A percentile compares a stretch with the other conserved stretches of the same genome.
These are phyloP conservation scores for Tolypocladium ophioglossoides DNA, from an alignment of 2,329 filamentous ascomycete species.

Conservation along the genomic window DNA sequence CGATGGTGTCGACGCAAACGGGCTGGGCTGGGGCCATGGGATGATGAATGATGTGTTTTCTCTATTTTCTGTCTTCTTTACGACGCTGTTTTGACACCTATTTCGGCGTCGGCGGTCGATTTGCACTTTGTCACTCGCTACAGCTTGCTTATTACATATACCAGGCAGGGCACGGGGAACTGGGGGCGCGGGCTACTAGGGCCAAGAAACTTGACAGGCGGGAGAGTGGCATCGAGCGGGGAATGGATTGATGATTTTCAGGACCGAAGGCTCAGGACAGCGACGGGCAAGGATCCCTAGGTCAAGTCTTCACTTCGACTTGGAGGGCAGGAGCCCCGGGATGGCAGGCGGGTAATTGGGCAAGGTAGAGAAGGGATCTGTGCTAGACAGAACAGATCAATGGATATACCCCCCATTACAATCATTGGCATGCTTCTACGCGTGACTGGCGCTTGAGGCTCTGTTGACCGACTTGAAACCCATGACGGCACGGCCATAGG, in stretches of 20 bases:
- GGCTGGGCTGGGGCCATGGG: background rate
- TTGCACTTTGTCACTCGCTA: background rate
- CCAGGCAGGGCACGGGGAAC: background rate
- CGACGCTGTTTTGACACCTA: background rate
- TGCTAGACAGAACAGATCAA: background rate
- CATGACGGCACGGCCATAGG: too few species aligned
- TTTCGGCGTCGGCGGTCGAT: background rate
- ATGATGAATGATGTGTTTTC: conserved; percentile 1
- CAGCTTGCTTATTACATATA: background rate
- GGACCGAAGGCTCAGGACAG: background rate
- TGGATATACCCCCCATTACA: background rate
- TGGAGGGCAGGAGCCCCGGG: background rate
- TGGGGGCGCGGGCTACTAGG: background rate
- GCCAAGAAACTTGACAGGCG: background rate
- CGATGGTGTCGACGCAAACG: background rate
- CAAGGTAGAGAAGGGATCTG: background rate
- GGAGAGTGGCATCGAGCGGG: background rate
- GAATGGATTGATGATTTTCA: background rate
- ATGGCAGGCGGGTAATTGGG: background rate
- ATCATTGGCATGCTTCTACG: background rate
- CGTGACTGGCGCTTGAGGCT: background rate
- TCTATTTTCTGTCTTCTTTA: background rate
- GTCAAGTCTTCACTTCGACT: background rate
- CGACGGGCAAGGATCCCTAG: background rate
- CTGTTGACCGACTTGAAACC: too few species aligned